phyloP scores from a whole-genome alignment of 73 alveolate species.

The Paramecium primaurelia region DNA sequence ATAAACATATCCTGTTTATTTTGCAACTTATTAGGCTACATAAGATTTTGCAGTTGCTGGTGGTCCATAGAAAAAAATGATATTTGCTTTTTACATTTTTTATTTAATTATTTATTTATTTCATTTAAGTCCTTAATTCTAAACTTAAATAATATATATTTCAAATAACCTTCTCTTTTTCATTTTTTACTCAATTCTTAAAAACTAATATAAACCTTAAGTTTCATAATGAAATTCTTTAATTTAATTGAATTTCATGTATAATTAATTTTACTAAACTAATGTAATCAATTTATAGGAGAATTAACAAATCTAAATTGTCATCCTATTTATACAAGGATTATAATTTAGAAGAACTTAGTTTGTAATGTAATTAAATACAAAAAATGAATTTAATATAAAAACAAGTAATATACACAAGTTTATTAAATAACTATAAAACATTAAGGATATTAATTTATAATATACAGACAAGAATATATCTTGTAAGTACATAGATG shows the following conservation, averaged over 20 bases:
- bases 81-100: slow-evolving; percentile 7
- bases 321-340: too few relatives aligned
- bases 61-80: slow-evolving; percentile 41
- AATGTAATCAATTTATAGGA: too few relatives aligned
- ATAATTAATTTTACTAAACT: too few relatives aligned
- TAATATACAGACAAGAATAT: too few relatives aligned
- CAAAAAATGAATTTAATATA: neutral
- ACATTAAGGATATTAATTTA: neutral
- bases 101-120: neutral
- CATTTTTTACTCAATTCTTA: neutral
- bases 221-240: neutral
- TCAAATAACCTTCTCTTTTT: neutral
- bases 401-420: neutral
- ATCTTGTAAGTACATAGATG: neutral
- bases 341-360: too few relatives aligned
- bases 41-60: slow-evolving; percentile 36
- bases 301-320: too few relatives aligned
- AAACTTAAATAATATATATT: neutral
- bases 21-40: slow-evolving; percentile 41
- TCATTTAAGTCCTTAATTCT: neutral
- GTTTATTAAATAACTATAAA: neutral
- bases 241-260: too few relatives aligned
- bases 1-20: neutral
- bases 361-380: neutral
- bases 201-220: neutral